These are phyloP conservation scores for Fraxinus paxiana DNA, from an alignment of 305 asterid genomes.

Conservation along the genomic window DNA sequence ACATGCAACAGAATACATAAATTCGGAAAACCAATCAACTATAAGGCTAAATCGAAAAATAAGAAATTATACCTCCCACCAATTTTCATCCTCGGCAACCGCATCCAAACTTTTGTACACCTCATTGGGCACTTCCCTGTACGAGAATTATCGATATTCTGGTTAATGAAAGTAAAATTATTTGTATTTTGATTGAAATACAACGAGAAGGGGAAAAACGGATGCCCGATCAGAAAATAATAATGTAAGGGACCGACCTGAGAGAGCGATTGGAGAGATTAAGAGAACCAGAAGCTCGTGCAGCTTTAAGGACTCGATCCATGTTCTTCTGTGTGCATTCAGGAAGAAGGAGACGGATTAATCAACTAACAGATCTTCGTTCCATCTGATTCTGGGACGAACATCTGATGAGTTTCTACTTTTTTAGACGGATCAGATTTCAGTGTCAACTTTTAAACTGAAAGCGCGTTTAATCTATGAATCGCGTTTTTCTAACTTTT, in stretches of 20 bases:
- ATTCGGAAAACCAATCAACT: neutral
- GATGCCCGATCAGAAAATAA: neutral
- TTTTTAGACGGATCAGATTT: neutral
- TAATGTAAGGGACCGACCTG: conserved; percentile 40
- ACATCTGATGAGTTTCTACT: neutral
- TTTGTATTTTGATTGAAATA: neutral
- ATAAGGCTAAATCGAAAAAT: neutral
- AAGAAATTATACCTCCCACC: conserved; percentile 88
- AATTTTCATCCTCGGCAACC: conserved; percentile 74
- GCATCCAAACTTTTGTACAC: conserved; percentile 81
- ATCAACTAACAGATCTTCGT: neutral
- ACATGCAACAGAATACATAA: conserved; percentile 16
- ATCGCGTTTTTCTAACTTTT: neutral
- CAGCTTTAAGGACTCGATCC: conserved; percentile 85
- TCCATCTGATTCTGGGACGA: neutral
- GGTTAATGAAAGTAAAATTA: neutral
- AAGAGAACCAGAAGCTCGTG: conserved; percentile 90
- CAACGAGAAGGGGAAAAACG: neutral
- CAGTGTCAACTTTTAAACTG: neutral
- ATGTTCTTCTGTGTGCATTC: conserved; percentile 23
- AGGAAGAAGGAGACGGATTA: neutral
- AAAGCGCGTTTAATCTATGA: neutral
- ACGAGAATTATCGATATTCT: neutral
- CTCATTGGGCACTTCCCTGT: conserved; percentile 83
- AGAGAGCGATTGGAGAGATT: conserved; percentile 92